phyloP scores from a whole-genome alignment of 192 early-diverging fungal genomes.

The Thoreauomyces humboldtii region DNA sequence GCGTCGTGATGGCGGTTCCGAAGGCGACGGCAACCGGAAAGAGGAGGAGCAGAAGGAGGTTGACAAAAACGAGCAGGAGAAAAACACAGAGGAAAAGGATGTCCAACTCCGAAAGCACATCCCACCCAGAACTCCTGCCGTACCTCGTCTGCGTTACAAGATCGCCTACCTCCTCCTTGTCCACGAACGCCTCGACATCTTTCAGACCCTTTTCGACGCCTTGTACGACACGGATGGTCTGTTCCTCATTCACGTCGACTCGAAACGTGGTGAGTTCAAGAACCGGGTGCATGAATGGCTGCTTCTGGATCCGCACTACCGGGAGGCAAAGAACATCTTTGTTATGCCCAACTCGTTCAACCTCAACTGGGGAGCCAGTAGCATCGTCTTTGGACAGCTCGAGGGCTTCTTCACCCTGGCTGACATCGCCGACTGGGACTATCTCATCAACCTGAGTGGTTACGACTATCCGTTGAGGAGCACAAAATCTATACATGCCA shows the following conservation, averaged over 20 bases:
- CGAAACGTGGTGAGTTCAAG: conserved; percentile 15
- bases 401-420: conserved; percentile 45
- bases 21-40: background rate
- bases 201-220: conserved; percentile 30
- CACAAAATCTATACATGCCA: conserved; percentile 32
- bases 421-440: conserved; percentile 57
- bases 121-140: background rate
- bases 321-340: conserved; percentile 16
- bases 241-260: conserved; percentile 50
- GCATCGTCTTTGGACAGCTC: conserved; percentile 46
- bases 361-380: conserved; percentile 45
- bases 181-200: conserved; percentile 36
- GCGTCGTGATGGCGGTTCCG: background rate
- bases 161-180: conserved; percentile 52
- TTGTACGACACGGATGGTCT: conserved; percentile 42
- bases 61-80: no score
- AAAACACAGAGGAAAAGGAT: no score
- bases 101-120: background rate
- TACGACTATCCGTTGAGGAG: conserved; percentile 45
- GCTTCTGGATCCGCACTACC: conserved; percentile 3
- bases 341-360: conserved; percentile 23
- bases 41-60: conserved; percentile 1
- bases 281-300: conserved; percentile 27
- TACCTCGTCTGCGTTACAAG: conserved; percentile 25
- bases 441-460: conserved; percentile 48